Evolutionary conservation across 1,284 basidiomycete genomes (phyloP), one percentile per base, ranked within the genome.

Genomic region (Trichosporon sp.): DNA sequence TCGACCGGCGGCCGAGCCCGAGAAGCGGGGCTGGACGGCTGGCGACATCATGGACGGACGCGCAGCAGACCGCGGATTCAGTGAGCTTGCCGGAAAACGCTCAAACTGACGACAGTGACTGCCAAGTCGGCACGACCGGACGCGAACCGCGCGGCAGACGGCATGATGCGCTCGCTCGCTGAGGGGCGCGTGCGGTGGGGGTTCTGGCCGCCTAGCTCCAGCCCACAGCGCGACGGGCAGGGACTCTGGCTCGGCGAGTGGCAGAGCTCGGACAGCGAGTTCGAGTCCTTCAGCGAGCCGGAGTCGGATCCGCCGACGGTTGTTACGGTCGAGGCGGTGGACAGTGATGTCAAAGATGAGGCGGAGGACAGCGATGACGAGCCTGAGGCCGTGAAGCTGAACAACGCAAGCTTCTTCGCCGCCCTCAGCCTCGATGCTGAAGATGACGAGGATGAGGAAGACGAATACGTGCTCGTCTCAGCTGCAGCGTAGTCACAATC

Each of bases 91-190:
- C 5, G 15, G 1, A 9, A 6, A 3, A 15, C n/a, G 32, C 12
- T 6, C 15, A 4, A 13, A 27, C 65, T 68, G 32, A 68, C 62
- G 4, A 2, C 53, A 72, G 71, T 93, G 56, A 97, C 94, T 62
- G 93, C 95, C 12, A 91, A 93, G 80, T 91, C 91, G 18, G 93
- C 92, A 6, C 83, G 95, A 68, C 91, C 93, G 11, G 95, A 97
- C 83, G 85, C 91, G 21, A 91, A 93, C 77, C 87, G 95, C 56
- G 92, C 93, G 1, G 95, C 92, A n/a, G 94, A 96, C 78, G 87
- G 89, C 25, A 90, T 95, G 71, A 86, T 96, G 72, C 88, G 93
- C 63, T 84, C 87, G 4, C 84, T 94, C n/a, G 90, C 93, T 0
- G 92, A 95, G 79, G 91, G 91, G 13, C 86, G 86, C 73, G 86